Base-by-base conservation (phyloP, 805 yeast species). In the Kodamaea jinghongensis region DNA sequence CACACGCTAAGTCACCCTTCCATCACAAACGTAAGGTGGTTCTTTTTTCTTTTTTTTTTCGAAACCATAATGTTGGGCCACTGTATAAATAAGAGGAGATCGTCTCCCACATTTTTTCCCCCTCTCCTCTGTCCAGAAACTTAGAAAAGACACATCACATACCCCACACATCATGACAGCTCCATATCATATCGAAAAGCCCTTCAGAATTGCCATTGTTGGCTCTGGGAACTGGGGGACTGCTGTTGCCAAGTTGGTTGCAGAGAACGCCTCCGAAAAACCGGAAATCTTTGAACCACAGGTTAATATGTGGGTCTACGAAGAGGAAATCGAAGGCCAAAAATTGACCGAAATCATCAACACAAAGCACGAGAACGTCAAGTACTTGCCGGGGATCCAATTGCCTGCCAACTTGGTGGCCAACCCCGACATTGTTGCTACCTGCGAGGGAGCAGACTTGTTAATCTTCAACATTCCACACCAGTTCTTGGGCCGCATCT, bases 151-250 rank as follows among this genome's bases (percentile, higher is more conserved):
- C 41, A 48, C 17, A n/a, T n/a, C n/a, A n/a, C n/a, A n/a, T n/a
- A n/a, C n/a, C n/a, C n/a, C n/a, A n/a, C n/a, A n/a, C n/a, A n/a
- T n/a, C 48, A 50, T 53, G 50, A 51, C 60, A 29, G 46, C 55
- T 28, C 64, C 70, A 38, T 63, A 61, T 45, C 52, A 51, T 30
- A 54, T 67, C 40, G 60, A 48, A 26, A 52, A 46, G 23, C 71
- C 71, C 14, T 67, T 69, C 52, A 63, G 55, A 47, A 56, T 69
- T 33, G 56, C 61, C 45, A 54, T 56, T 27, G 81, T 93, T 49
- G 99, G 99, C 30, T 89, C 97, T 22, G 99, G 98, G 60, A 91
- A 91, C 68, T 91, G 99, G 87, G 99, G 99, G 49, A 88, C 96
- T 28, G 91, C 98, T 13, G 89, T 93, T 40, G 97, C 98, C 47